phyloP scores from a whole-genome alignment of 805 yeast genomes.

The Schwanniomyces occidentalis region DNA sequence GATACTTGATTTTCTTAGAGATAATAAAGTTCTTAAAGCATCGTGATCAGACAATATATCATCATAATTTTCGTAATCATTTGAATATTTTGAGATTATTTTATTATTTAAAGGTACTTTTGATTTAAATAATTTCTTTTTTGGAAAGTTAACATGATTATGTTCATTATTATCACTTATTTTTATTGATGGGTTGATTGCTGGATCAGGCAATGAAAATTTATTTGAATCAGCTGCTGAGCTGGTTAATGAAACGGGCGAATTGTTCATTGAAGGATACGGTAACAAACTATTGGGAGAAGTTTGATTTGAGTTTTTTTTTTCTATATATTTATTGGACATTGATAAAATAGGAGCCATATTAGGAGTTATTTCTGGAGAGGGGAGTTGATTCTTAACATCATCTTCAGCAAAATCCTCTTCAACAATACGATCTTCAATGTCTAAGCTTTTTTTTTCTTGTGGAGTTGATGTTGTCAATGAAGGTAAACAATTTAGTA shows the following conservation, averaged over 20 bases:
- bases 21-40: conserved; percentile 39
- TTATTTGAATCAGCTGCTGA: conserved; percentile 15
- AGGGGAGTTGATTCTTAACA: conserved; percentile 20
- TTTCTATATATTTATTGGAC: conserved; percentile 26
- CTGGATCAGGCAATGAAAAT: conserved; percentile 43
- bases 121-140: conserved; percentile 31
- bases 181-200: conserved; percentile 17
- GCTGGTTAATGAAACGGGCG: too few species aligned
- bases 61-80: conserved; percentile 2
- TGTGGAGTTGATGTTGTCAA: background rate
- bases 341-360: conserved; percentile 34
- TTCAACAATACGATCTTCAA: conserved; percentile 1
- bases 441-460: background rate
- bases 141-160: conserved; percentile 17
- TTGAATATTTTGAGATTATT: conserved; percentile 15
- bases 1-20: conserved; percentile 42
- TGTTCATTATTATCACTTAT: conserved; percentile 6
- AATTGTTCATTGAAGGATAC: too few species aligned
- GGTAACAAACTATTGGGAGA: too few species aligned
- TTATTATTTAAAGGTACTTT: conserved; percentile 26
- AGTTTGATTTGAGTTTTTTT: conserved; percentile 15
- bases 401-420: conserved; percentile 7
- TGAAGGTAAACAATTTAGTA: conserved; percentile 10
- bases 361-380: conserved; percentile 40
- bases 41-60: conserved; percentile 26